These are phyloP conservation scores for Geum urbanum DNA, from an alignment of 306 rosid genomes.

Conservation along the genomic window DNA sequence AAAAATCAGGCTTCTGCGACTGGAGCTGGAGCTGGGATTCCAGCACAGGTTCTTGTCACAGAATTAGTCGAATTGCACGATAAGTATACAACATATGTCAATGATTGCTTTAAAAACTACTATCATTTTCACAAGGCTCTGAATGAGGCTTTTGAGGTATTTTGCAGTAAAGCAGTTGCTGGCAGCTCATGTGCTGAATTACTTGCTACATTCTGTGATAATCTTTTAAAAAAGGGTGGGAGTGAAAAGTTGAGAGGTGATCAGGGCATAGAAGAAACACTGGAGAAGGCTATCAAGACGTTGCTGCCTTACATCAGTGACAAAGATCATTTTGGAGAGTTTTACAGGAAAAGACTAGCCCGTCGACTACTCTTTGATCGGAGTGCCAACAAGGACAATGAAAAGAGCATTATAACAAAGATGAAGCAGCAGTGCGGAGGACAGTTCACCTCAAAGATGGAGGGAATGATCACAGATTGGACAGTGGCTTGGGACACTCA, in stretches of 20 bases:
- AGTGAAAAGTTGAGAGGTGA: constrained; percentile 58
- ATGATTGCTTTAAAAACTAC: constrained; percentile 50
- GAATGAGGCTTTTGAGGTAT: constrained; percentile 64
- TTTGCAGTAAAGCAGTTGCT: constrained; percentile 54
- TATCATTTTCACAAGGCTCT: constrained; percentile 60
- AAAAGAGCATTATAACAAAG: constrained; percentile 52
- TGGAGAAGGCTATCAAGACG: constrained; percentile 59
- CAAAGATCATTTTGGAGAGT: constrained; percentile 79
- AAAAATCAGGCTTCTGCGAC: constrained; percentile 31
- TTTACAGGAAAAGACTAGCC: constrained; percentile 81
- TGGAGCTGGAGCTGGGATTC: constrained; percentile 47
- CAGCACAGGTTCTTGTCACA: constrained; percentile 57
- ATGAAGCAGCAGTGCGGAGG: constrained; percentile 70
- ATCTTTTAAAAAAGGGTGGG: constrained; percentile 60
- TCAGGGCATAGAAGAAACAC: constrained; percentile 60
- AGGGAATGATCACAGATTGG: constrained; percentile 58
- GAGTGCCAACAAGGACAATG: constrained; percentile 63
- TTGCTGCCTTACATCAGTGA: constrained; percentile 64
- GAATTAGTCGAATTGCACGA: constrained; percentile 57
- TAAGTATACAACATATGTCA: constrained; percentile 52
- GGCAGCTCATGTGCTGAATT: constrained; percentile 62
- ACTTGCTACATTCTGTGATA: constrained; percentile 62
- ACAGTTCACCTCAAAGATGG: constrained; percentile 60
- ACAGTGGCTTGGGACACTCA: constrained; percentile 59
- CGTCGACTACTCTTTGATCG: constrained; percentile 65